A percentile compares a stretch with the other conserved stretches of the same genome.
phyloP scores from a whole-genome alignment of 2,329 filamentous ascomycete species.

The Penicillium fuscoglaucum region DNA sequence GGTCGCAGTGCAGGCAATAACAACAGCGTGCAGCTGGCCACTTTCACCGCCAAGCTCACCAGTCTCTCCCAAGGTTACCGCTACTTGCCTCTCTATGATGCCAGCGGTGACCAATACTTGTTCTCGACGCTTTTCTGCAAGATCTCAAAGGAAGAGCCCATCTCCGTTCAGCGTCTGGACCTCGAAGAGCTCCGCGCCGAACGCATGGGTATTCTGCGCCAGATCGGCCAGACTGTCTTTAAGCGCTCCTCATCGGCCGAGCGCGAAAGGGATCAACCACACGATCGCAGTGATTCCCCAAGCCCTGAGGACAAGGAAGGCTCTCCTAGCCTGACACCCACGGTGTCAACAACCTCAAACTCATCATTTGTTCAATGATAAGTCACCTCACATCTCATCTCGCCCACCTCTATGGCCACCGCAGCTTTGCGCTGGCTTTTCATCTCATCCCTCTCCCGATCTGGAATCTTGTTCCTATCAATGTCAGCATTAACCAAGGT shows the following conservation, averaged over 20 bases:
- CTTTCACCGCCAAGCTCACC: slow-evolving; percentile 87
- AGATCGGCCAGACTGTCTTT: slow-evolving; percentile 48
- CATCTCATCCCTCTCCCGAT: not conserved
- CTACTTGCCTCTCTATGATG: slow-evolving; percentile 84
- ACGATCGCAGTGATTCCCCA: slow-evolving; percentile 31
- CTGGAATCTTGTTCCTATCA: not conserved
- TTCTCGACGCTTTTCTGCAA: slow-evolving; percentile 94
- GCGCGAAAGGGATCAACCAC: slow-evolving; percentile 35
- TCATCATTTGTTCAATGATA: slow-evolving; percentile 32
- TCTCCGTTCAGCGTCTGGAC: slow-evolving; percentile 44
- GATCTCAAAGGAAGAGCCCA: slow-evolving; percentile 64
- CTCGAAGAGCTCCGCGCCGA: slow-evolving; percentile 43
- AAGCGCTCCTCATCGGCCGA: slow-evolving; percentile 45
- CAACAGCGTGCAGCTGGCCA: slow-evolving; percentile 68
- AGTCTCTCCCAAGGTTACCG: slow-evolving; percentile 90
- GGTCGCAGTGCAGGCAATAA: slow-evolving; percentile 68
- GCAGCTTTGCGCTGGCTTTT: not conserved
- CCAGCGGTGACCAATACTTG: slow-evolving; percentile 85
- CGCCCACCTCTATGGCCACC: not conserved
- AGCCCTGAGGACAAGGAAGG: slow-evolving; percentile 37
- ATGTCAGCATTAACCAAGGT: slow-evolving; percentile 9
- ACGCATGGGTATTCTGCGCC: slow-evolving; percentile 43
- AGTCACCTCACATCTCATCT: not conserved
- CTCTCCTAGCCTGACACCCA: slow-evolving; percentile 39
- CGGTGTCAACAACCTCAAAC: slow-evolving; percentile 38